Conservation (phyloP, 768 basidiomycete genomes). For the Phaffia australis region DNA sequence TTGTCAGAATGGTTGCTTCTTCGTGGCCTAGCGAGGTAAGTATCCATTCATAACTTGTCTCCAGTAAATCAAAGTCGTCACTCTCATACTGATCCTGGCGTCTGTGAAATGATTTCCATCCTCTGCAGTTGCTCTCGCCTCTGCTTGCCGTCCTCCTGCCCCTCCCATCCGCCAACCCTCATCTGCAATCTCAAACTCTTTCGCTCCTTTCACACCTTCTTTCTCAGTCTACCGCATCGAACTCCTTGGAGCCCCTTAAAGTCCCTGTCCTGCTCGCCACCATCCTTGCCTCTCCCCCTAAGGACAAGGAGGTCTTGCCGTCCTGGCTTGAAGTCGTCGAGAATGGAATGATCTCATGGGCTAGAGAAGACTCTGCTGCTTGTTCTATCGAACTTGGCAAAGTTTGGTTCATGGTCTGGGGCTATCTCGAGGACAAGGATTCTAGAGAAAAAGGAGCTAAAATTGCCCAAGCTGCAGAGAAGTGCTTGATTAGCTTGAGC, state of each 20-base stretch:
- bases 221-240: conserved; percentile 32
- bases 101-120: not conserved
- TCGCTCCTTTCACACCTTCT: conserved; percentile 76
- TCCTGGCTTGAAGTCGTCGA: conserved; percentile 73
- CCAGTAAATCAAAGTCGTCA: conserved; percentile 46
- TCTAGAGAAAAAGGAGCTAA: conserved; percentile 16
- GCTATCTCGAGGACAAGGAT: conserved; percentile 17
- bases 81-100: not conserved
- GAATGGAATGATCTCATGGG: conserved; percentile 58
- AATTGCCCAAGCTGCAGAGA: conserved; percentile 36
- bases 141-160: conserved; percentile 62
- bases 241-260: conserved; percentile 32
- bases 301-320: conserved; percentile 56
- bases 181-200: conserved; percentile 78
- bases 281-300: conserved; percentile 57
- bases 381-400: conserved; percentile 50
- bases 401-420: conserved; percentile 66
- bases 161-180: conserved; percentile 67
- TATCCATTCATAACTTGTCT: conserved; percentile 53
- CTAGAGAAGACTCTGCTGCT: conserved; percentile 44
- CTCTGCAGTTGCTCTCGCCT: conserved; percentile 53
- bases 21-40: conserved; percentile 44
- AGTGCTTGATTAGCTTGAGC: conserved; percentile 40
- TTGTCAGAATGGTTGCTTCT: conserved; percentile 44
- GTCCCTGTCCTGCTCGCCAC: conserved; percentile 52